Evolutionary conservation across 805 yeast genomes (phyloP), one percentile per base, ranked within the genome.

Genomic region (Candida morakotiae): DNA sequence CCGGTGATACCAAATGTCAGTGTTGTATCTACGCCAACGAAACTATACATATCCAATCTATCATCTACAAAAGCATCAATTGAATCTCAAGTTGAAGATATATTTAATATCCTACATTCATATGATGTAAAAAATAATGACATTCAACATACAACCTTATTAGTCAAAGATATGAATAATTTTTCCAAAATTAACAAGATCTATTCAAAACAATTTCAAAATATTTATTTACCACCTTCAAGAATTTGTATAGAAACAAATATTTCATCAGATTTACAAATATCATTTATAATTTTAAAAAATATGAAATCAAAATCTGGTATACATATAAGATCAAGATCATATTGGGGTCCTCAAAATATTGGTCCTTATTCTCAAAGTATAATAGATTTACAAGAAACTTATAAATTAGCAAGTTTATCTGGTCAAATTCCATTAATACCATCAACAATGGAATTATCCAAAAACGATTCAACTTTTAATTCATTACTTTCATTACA

Each of bases 331-430:
- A 91, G 93, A 49, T 88, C 97, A 1, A 71, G 89, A 41, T 88
- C 97, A 28, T 89, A 85, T 56, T 93, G 98, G 98, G 98, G 97
- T 0, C 98, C 98, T 0, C 91, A 95, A 25, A 93, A 93, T 48
- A 93, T 93, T 31, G 98, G 98, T 0, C 98, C 98, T 0, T 93
- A 93, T 55, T 91, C 98, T 0, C 98, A 93, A 58, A 75, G 89
- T 0, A 77, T 80, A 9, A 58, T 73, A 4, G 80, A 77, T 44
- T 53, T 53, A 14, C 41, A 41, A 10, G 41, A 41, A 2, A 37
- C 37, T 8, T 75, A 77, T 39, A 60, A 70, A 19, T 58, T 79
- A 6, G 80, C 83, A 2, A 67, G 71, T 25, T 56, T 89, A 9
- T 86, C 97, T 35, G 98, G 98, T 0, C 98, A 93, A 62, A 89